phyloP scores from a whole-genome alignment of 2,329 filamentous ascomycete genomes.

The Penicillium decumbens region DNA sequence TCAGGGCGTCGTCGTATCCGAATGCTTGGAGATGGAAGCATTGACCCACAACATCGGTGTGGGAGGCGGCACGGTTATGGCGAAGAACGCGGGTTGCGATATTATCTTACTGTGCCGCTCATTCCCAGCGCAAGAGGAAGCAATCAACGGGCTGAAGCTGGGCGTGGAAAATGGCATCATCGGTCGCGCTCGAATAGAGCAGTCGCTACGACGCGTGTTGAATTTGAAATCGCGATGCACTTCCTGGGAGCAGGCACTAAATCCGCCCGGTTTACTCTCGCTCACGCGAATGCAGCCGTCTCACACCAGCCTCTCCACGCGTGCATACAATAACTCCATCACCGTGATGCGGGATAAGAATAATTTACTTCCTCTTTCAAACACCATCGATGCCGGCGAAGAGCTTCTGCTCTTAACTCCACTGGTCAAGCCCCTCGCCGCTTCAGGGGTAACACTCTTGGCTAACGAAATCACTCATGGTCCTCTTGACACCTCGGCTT shows the following conservation, averaged over 20 bases:
- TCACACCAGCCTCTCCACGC: constrained; percentile 74
- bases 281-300: constrained; percentile 76
- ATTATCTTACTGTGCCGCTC: constrained; percentile 82
- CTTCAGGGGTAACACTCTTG: constrained; percentile 74
- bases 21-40: constrained; percentile 95
- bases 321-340: constrained; percentile 87
- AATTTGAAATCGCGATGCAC: constrained; percentile 79
- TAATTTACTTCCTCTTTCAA: constrained; percentile 73
- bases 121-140: constrained; percentile 83
- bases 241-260: constrained; percentile 85
- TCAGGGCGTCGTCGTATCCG: constrained; percentile 86
- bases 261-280: constrained; percentile 71
- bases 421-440: constrained; percentile 84
- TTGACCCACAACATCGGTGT: constrained; percentile 95
- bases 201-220: constrained; percentile 73
- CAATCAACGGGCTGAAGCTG: constrained; percentile 81
- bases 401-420: constrained; percentile 87
- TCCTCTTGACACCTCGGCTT: constrained; percentile 52
- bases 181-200: constrained; percentile 69
- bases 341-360: constrained; percentile 89
- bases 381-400: constrained; percentile 75
- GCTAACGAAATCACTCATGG: constrained; percentile 48
- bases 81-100: constrained; percentile 92
- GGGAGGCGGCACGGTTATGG: constrained; percentile 94
- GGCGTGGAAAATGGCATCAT: constrained; percentile 90